Base-by-base conservation (phyloP, 495 filamentous ascomycete genomes). In the Aspergillus wentii region DNA sequence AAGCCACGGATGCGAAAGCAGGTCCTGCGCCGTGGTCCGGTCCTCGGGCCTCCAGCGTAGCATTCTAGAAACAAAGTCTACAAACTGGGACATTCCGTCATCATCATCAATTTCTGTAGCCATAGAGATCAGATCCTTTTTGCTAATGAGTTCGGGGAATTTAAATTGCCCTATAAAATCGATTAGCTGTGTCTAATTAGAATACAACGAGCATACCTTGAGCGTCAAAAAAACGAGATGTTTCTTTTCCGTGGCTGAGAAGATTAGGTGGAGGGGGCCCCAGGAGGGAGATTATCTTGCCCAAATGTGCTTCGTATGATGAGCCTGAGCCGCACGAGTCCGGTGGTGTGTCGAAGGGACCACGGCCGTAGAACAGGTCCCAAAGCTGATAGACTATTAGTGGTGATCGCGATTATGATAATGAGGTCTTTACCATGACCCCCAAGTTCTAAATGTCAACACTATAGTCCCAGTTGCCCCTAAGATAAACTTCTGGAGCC, bases 361-460 rank as follows among this genome's bases (percentile, higher is more conserved):
- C 38, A 29, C 41, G 37, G 35, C 51, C 38, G 38, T 55, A 47
- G 35, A 55, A 48, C 21, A 59, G 38, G 32, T 59, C 44, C 51
- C 56, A 57, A 15, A 57, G 37, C 56, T 57, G 47, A 35, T 30
- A 39, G 30, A 34, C 29, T 35, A 35, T 35, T 3, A 35, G 33
- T n/a, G n/a, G n/a, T n/a, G n/a, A n/a, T n/a, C n/a, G n/a, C n/a
- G n/a, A n/a, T n/a, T n/a, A n/a, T n/a, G n/a, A n/a, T n/a, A n/a
- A n/a, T n/a, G n/a, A n/a, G n/a, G n/a, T n/a, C n/a, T n/a, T 25
- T 25, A 25, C 22, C 22, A 25, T 5, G 10, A 10, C 22, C 10
- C 59, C 61, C 20, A 65, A 40, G 43, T 58, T 63, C 59, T 61
- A 70, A 32, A 68, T 66, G 33, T 70, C 64, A 38, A 44, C 64